Evolutionary conservation across 1,284 basidiomycete genomes (phyloP), one percentile per base, ranked within the genome.

Genomic region (Pseudozyma pruni): DNA sequence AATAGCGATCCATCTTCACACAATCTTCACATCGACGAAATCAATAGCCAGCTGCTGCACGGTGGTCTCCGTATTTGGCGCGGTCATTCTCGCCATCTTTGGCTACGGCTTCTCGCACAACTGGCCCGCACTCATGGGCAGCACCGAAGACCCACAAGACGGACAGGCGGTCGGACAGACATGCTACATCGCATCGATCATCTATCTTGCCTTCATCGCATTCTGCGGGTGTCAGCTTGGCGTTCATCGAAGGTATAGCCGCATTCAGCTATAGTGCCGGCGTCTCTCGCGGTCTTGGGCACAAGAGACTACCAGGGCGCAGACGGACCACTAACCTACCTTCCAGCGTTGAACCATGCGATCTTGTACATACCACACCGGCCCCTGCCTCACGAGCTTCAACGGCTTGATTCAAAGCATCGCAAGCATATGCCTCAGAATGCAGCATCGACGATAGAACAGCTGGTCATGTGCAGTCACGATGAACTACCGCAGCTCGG

Each of bases 41-140:
- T 23, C 37, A 19, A 20, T 68, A 87, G 86, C 86, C 23, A 83
- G 83, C 45, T 86, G 85, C 83, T 87, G 86, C 72, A 85, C 85
- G 34, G 81, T 87, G 46, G 81, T 87, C 44, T 85, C 84, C 10
- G 59, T 85, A 40, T 86, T 87, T 43, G 86, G 85, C n/a, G 83
- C 85, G 22, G 73, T 86, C 63, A 86, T 86, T 66, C 83, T 87
- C 29, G 64, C 83, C 39, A 84, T 80, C 46, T 75, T 81, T 25
- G 74, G 75, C 11, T 79, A 72, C 33, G 80, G 72, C 11, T 78
- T 75, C 50, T 44, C 46, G 38, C 72, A 78, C 56, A 64, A 83
- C 72, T 83, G 80, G 80, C 84, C 86, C 67, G 85, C 84, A 1
- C 79, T 87, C 34, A 86, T 86, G 72, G 86, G 85, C 37, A 84